Conservation (phyloP, 768 basidiomycete species). For the Auriscalpium vulgare region DNA sequence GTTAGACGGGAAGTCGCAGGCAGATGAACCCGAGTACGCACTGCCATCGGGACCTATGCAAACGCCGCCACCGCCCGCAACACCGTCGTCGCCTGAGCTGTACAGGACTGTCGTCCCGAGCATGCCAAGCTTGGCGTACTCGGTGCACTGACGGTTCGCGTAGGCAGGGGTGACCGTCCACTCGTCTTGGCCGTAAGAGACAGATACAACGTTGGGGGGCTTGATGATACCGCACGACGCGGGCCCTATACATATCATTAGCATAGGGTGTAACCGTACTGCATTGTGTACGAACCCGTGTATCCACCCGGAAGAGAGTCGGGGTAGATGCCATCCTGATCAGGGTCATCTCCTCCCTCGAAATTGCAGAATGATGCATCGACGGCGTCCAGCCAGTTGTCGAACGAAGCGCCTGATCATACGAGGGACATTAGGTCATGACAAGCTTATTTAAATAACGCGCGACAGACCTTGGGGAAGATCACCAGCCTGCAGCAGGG, state of each 20-base stretch:
- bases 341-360: conserved; percentile 1
- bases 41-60: conserved; percentile 31
- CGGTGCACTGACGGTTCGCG: conserved; percentile 34
- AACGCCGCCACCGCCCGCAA: conserved; percentile 26
- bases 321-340: conserved; percentile 35
- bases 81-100: conserved; percentile 37
- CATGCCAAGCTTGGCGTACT: conserved; percentile 38
- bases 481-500: neutral
- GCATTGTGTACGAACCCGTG: conserved; percentile 19
- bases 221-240: conserved; percentile 30
- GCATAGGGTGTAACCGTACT: neutral
- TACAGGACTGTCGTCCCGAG: conserved; percentile 36
- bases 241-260: conserved; percentile 13
- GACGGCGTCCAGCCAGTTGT: conserved; percentile 16
- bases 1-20: neutral
- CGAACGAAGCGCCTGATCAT: conserved; percentile 1
- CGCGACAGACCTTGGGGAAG: neutral
- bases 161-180: conserved; percentile 27
- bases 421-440: neutral
- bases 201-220: conserved; percentile 33
- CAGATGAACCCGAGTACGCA: neutral
- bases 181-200: conserved; percentile 33
- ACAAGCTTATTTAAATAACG: neutral
- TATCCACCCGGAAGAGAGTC: conserved; percentile 33
- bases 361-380: conserved; percentile 10